Evolutionary conservation across 768 basidiomycete species (phyloP), one percentile per base, ranked within the genome.

Genomic region (Boletus eberwhitei): DNA sequence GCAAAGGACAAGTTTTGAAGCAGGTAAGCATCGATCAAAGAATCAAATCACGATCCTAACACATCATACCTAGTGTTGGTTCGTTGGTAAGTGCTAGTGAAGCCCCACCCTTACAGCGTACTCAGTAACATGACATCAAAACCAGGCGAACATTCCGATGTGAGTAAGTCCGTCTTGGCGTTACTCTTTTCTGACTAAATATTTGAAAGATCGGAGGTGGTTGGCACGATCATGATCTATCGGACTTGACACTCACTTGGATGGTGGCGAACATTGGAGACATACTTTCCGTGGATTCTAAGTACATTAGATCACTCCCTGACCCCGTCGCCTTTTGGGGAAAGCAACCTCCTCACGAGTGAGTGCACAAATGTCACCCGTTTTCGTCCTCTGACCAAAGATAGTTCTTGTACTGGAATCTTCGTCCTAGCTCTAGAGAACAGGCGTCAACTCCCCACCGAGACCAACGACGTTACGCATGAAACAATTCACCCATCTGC

Each of bases 401-500:
- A 50, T 40, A 87, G 85, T 59, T 75, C 85, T 21, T 54, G 59
- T 16, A 77, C 74, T 0, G 86, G 87, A 14, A 76, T 88, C 16
- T 88, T 83, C 59, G 43, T 59, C 24, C 51, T 86, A 1, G 71
- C 83, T 1, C 60, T 72, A 31, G 72, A 67, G 37, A 73, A 77
- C 24, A 71, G 77, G 52, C 79, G 87, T 21, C 63, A 69, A 22
- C 61, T 85, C 26, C 85, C 86, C 2, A 76, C 71, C 1, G 43
- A 59, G 12, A 67, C 72, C 0, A 66, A 83, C 55, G 61, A 76
- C 22, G 54, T 75, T 4, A 86, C 86, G 0, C 75, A 82, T 45
- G 86, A 89, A 70, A 75, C 66, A 1, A 79, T 87, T 36, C 86
- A 88, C 58, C 71, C 79, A 5, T 87, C 86, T 14, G 84, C 83